Evolutionary conservation across 139 green algal genomes (phyloP).

Genomic region (Volvox reticuliferus): DNA sequence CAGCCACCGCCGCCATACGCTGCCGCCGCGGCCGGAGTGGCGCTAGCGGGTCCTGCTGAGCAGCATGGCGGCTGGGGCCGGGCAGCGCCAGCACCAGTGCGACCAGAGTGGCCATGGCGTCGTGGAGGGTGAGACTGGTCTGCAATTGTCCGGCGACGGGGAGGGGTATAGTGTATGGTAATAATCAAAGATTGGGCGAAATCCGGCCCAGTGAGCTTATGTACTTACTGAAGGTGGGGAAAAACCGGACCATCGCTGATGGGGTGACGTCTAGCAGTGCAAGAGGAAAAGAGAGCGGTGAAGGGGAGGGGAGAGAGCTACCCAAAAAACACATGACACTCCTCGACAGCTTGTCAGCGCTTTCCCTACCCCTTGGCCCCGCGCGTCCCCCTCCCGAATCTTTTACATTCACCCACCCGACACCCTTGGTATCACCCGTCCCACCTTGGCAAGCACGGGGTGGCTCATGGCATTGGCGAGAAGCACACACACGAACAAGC

Average conservation of each 20-base stretch:
- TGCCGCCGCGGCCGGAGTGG: constrained; percentile 13
- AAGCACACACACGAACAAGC: constrained; percentile 40
- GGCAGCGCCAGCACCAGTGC: constrained; percentile 45
- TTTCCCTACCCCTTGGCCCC: not conserved
- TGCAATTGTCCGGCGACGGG: not conserved
- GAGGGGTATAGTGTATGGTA: too few species aligned
- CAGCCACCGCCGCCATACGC: constrained; percentile 26
- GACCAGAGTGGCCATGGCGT: constrained; percentile 3
- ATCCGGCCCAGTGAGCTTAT: too few species aligned
- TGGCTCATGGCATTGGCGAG: constrained; percentile 50
- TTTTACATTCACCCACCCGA: too few species aligned
- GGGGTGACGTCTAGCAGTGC: too few species aligned
- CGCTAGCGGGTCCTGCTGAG: constrained; percentile 38
- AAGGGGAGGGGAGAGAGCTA: too few species aligned
- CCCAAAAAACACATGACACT: too few species aligned
- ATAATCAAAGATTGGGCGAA: too few species aligned
- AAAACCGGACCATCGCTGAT: too few species aligned
- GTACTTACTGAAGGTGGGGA: too few species aligned
- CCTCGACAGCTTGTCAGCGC: too few species aligned
- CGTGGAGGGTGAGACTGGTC: constrained; percentile 29
- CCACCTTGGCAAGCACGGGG: constrained; percentile 48
- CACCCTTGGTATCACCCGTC: not conserved
- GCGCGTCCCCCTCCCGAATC: too few species aligned
- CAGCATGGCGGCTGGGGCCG: constrained; percentile 28
- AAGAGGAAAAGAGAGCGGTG: too few species aligned